A percentile compares a stretch with the other conserved stretches of the same genome.
phyloP scores from a whole-genome alignment of 1,139 yeast genomes.

The Magnusiomyces suaveolens region DNA sequence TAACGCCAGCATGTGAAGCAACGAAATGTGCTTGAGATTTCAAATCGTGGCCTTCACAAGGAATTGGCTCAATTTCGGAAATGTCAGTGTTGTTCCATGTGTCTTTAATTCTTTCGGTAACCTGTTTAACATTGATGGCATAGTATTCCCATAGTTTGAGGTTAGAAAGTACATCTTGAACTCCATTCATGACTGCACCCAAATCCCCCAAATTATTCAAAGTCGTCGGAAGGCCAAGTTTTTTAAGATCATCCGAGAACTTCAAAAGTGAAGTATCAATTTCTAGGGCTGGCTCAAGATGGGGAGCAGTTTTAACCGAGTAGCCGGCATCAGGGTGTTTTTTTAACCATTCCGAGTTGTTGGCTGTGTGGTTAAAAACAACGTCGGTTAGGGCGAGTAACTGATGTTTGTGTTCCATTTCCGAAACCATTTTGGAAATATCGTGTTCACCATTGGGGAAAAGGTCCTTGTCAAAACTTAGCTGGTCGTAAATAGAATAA shows the following conservation, averaged over 20 bases:
- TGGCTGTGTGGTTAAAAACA: slow-evolving; percentile 90
- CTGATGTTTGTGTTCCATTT: slow-evolving; percentile 46
- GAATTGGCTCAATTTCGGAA: not conserved
- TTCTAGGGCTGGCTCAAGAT: slow-evolving; percentile 72
- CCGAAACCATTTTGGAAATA: slow-evolving; percentile 39
- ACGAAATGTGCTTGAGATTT: slow-evolving; percentile 46
- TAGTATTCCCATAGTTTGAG: slow-evolving; percentile 83
- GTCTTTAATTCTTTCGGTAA: slow-evolving; percentile 26
- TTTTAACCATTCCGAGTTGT: slow-evolving; percentile 75
- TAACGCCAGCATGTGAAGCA: slow-evolving; percentile 35
- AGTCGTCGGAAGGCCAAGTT: slow-evolving; percentile 51
- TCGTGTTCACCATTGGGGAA: slow-evolving; percentile 45
- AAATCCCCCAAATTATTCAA: slow-evolving; percentile 47
- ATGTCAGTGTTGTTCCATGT: slow-evolving; percentile 9
- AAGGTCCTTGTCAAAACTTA: slow-evolving; percentile 56
- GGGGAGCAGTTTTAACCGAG: slow-evolving; percentile 80
- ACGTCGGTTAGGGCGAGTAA: slow-evolving; percentile 80
- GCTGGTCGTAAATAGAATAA: slow-evolving; percentile 81
- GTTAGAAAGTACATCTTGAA: slow-evolving; percentile 58
- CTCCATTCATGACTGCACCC: slow-evolving; percentile 50
- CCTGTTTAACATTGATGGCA: slow-evolving; percentile 44
- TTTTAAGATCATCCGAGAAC: slow-evolving; percentile 47
- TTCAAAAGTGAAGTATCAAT: slow-evolving; percentile 60
- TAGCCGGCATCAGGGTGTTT: slow-evolving; percentile 90
- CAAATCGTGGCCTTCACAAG: slow-evolving; percentile 26